A percentile compares a stretch with the other conserved stretches of the same genome.
phyloP scores from a whole-genome alignment of 352 stramenopile genomes.

The Pythium sp. region DNA sequence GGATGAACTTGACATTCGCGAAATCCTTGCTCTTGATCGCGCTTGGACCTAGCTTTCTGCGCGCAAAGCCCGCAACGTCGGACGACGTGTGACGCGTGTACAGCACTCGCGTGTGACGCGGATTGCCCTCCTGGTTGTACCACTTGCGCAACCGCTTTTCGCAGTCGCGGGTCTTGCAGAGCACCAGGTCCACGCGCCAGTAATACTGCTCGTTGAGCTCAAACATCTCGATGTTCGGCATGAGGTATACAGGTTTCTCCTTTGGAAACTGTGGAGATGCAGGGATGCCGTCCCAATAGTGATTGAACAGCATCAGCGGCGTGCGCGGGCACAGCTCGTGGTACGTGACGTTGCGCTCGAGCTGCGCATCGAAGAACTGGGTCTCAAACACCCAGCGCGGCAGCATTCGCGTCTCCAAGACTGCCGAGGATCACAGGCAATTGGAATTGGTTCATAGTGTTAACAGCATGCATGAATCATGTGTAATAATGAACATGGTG shows the following conservation, averaged over 20 bases:
- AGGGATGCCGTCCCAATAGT: constrained; percentile 45
- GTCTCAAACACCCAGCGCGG: constrained; percentile 43
- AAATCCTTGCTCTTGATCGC: constrained; percentile 32
- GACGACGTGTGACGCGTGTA: constrained; percentile 65
- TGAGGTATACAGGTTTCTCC: constrained; percentile 42
- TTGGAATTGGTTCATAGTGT: background rate
- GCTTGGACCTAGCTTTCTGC: constrained; percentile 19
- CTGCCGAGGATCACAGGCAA: constrained; percentile 19
- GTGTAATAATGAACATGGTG: too few species aligned
- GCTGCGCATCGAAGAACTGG: constrained; percentile 28
- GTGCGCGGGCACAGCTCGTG: constrained; percentile 50
- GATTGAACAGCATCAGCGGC: constrained; percentile 53
- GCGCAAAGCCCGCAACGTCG: constrained; percentile 36
- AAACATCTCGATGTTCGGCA: constrained; percentile 62
- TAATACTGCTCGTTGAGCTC: constrained; percentile 37
- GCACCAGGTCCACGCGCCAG: constrained; percentile 37
- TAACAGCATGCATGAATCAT: background rate
- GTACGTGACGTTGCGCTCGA: constrained; percentile 33
- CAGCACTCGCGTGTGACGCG: constrained; percentile 40
- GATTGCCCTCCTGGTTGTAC: constrained; percentile 60
- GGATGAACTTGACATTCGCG: constrained; percentile 30
- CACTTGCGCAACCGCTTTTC: constrained; percentile 39
- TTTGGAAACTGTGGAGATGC: constrained; percentile 27
- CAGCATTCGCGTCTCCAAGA: constrained; percentile 39
- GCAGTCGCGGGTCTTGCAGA: constrained; percentile 53